Conservation (phyloP, 352 stramenopile species). For the Globisporangium apiculatum region DNA sequence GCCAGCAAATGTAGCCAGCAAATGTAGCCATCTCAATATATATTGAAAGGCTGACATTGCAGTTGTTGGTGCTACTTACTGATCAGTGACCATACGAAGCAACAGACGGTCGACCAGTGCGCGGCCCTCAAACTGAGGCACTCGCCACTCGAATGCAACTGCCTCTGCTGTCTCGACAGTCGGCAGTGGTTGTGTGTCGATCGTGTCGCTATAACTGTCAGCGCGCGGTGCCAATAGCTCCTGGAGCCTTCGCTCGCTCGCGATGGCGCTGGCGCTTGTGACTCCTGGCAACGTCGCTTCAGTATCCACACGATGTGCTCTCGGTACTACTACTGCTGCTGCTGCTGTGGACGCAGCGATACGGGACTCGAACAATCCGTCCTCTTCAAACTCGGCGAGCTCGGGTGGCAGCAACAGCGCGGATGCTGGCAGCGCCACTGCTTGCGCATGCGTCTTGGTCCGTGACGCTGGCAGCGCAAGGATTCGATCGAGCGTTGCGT, state of each 20-base stretch:
- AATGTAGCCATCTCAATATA: too few species aligned
- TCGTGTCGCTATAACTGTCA: background rate
- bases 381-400: conserved; percentile 57
- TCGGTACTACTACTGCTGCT: too few species aligned
- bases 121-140: conserved; percentile 14
- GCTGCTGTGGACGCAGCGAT: too few species aligned
- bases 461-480: background rate
- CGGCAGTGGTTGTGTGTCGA: too few species aligned
- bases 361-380: conserved; percentile 18
- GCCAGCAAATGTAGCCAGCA: too few species aligned
- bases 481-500: background rate
- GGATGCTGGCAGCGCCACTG: background rate
- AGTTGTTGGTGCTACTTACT: background rate
- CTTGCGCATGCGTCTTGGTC: background rate
- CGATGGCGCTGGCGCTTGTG: too few species aligned
- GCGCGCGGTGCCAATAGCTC: too few species aligned
- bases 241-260: too few species aligned
- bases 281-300: too few species aligned
- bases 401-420: conserved; percentile 26
- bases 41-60: too few species aligned
- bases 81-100: conserved; percentile 14
- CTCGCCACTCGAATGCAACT: conserved; percentile 15
- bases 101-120: conserved; percentile 15
- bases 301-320: too few species aligned
- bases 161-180: too few species aligned